Conservation (phyloP, 345 rosid species). For the Citrus cavaleriei region DNA sequence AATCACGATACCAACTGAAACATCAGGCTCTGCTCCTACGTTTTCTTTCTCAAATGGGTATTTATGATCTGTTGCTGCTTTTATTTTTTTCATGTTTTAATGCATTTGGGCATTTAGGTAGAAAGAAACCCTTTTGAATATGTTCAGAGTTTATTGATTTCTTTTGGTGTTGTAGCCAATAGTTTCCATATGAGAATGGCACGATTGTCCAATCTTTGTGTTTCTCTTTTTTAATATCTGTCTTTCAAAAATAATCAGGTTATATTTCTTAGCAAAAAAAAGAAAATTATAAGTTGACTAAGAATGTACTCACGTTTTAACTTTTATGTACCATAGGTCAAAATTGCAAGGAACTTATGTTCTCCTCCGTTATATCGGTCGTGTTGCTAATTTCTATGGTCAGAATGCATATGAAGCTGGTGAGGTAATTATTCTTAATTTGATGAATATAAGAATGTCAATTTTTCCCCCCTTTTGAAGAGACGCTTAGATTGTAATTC, state of each 20-base stretch:
- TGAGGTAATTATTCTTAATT: slow-evolving; percentile 22
- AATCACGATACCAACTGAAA: neutral
- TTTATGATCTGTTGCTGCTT: neutral
- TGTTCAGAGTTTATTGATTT: neutral
- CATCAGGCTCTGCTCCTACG: neutral
- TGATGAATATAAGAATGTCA: neutral
- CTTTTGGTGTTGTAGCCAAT: neutral
- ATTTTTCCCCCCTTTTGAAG: too few relatives aligned
- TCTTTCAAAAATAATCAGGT: neutral
- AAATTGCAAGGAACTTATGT: slow-evolving; percentile 51
- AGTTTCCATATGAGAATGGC: neutral
- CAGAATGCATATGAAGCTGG: neutral
- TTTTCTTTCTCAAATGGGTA: slow-evolving; percentile 61
- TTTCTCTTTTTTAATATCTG: neutral
- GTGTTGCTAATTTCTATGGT: slow-evolving; percentile 20
- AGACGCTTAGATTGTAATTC: too few relatives aligned
- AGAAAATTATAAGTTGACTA: too few relatives aligned
- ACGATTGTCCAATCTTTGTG: neutral
- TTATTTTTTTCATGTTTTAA: too few relatives aligned
- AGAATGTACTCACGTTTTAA: neutral
- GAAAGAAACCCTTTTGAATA: neutral
- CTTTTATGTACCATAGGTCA: slow-evolving; percentile 27
- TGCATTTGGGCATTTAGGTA: neutral
- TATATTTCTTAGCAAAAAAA: neutral
- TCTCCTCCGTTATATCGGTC: slow-evolving; percentile 63